Evolutionary conservation across 2,329 filamentous ascomycete species (phyloP).

Genomic region (Orbilia quercus): DNA sequence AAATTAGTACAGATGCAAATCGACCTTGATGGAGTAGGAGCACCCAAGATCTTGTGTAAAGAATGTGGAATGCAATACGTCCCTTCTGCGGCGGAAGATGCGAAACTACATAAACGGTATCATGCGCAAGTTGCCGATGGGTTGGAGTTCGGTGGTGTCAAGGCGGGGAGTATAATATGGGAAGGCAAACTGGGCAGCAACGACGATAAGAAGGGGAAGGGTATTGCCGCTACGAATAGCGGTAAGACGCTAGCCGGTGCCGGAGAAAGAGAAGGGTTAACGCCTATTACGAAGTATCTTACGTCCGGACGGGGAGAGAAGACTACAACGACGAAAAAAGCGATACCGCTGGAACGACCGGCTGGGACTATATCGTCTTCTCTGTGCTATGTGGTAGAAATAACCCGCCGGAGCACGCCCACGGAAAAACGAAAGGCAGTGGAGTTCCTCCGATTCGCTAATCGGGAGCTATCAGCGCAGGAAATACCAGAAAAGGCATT

Average conservation of each 20-base stretch:
- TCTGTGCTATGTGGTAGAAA: conserved; percentile 67
- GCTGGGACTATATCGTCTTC: neutral
- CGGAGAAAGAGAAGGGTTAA: conserved; percentile 58
- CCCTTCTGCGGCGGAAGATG: conserved; percentile 71
- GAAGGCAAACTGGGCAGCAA: conserved; percentile 16
- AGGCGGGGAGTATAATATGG: conserved; percentile 32
- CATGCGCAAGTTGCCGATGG: conserved; percentile 73
- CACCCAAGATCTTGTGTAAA: conserved; percentile 65
- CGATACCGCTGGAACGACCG: neutral
- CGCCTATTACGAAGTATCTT: conserved; percentile 35
- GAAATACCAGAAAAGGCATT: conserved; percentile 70
- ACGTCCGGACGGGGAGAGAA: conserved; percentile 24
- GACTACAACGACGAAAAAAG: conserved; percentile 15
- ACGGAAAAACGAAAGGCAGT: conserved; percentile 68
- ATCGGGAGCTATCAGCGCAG: conserved; percentile 71
- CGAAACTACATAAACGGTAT: conserved; percentile 73
- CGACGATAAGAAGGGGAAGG: too few species aligned
- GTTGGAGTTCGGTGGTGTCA: conserved; percentile 68
- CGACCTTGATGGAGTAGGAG: conserved; percentile 48
- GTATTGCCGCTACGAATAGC: too few species aligned
- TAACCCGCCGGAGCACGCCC: conserved; percentile 69
- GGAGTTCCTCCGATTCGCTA: conserved; percentile 72
- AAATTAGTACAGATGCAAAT: conserved; percentile 53
- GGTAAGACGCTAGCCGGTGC: conserved; percentile 48
- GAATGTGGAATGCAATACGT: conserved; percentile 75